Evolutionary conservation across 352 stramenopile species (phyloP), one percentile per base, ranked within the genome.

Genomic region (Globisporangium perplexum): DNA sequence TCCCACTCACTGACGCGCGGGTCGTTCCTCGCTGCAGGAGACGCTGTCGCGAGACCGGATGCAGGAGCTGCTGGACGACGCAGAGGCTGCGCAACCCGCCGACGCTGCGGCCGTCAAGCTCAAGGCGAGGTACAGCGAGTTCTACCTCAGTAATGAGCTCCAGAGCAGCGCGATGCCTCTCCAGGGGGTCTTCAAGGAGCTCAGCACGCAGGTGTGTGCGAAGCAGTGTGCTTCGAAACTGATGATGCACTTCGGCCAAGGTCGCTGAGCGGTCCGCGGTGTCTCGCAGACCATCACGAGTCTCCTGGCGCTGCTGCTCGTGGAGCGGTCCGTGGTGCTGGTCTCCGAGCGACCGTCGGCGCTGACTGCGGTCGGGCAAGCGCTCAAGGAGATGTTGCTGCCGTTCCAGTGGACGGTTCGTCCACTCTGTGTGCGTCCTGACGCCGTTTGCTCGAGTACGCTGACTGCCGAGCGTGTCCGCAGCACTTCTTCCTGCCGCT

Each of bases 371-470:
- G 65, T 78, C 20, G 64, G 63, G 2, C 61, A 86, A 12, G 61
- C 77, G 31, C 41, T 74, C 7, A 49, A 68, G 38, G 62, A 69
- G 20, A 22, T 88, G 11, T 54, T 88, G 1, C 63, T 53, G 5
- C 81, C 81, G 10, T 83, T 91, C 48, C 55, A 85, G 33, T 88
- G 71, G 77, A 57, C 49, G 60, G 78, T 89, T 59, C 30, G 48
- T 48, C 24, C 48, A 3, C 18, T 28, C 0, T n/a, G 7, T 8
- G 11, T 28, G 18, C 1, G 6, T 35, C 6, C 36, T 23, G 39
- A 14, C 14, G 18, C n/a, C 39, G 7, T 12, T n/a, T 14, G 18
- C 6, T 45, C 20, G 20, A 45, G 39, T 15, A 7, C 17, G 18
- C 39, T 45, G 18, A 45, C n/a, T 12, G 33, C 38, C 4, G 23